Percentiles rank a stretch among this genome's conserved stretches.
phyloP scores from a whole-genome alignment of 2,329 filamentous ascomycete species.

The Exophiala oligosperma region DNA sequence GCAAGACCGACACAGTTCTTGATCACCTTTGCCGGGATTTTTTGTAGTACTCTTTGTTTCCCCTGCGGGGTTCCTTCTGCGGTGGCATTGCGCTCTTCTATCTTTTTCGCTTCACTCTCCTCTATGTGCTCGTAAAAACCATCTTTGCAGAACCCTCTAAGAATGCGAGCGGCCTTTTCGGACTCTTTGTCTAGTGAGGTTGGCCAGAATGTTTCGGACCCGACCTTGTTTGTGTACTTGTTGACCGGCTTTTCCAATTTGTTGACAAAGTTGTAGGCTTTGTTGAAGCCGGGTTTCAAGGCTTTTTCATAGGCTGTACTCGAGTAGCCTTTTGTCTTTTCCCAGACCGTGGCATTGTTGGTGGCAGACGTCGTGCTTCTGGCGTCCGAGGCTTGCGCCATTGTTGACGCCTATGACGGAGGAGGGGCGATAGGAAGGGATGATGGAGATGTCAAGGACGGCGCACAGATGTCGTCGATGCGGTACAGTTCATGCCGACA shows the following conservation, averaged over 20 bases:
- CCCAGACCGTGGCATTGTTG: slow-evolving; percentile 49
- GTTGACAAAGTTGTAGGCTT: slow-evolving; percentile 66
- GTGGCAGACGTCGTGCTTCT: slow-evolving; percentile 6
- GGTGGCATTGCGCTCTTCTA: slow-evolving; percentile 34
- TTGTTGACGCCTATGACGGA: slow-evolving; percentile 1
- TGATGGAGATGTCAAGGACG: not conserved
- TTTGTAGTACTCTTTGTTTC: slow-evolving; percentile 69
- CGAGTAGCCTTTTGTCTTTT: slow-evolving; percentile 51
- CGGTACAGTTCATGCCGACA: slow-evolving; percentile 1
- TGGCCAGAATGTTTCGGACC: slow-evolving; percentile 81
- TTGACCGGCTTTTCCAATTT: slow-evolving; percentile 77
- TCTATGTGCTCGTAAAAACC: slow-evolving; percentile 65
- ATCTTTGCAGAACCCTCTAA: slow-evolving; percentile 86
- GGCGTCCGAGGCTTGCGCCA: slow-evolving; percentile 13
- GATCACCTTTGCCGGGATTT: slow-evolving; percentile 83
- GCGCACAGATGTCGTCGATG: not conserved
- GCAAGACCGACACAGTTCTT: slow-evolving; percentile 86
- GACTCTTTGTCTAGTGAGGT: slow-evolving; percentile 83
- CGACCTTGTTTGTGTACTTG: slow-evolving; percentile 75
- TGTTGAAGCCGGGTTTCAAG: slow-evolving; percentile 70
- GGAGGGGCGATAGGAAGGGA: not conserved
- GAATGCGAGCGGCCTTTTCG: slow-evolving; percentile 85
- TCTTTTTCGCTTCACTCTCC: slow-evolving; percentile 52
- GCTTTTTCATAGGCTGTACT: slow-evolving; percentile 43
- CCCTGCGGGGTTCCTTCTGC: slow-evolving; percentile 48